A percentile compares a stretch with the other conserved stretches of the same genome.
Evolutionary conservation across 352 stramenopile species (phyloP).

Genomic region (Elongisporangium undulatum): DNA sequence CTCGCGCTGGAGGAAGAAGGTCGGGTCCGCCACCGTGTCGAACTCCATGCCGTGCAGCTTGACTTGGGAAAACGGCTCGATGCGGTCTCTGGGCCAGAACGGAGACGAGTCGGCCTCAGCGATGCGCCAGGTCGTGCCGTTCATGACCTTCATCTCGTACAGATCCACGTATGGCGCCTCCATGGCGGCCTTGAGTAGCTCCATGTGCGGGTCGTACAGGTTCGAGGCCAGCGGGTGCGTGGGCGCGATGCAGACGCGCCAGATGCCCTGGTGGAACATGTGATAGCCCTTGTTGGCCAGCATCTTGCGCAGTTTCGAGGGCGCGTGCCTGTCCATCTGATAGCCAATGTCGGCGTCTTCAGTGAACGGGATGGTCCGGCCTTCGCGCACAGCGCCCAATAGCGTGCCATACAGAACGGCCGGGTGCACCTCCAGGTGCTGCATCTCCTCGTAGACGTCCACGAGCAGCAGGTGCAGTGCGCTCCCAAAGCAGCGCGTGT

Average conservation of each 20-base stretch:
- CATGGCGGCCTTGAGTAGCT: constrained; percentile 11
- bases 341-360: constrained; percentile 34
- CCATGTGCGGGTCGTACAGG: constrained; percentile 25
- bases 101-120: constrained; percentile 6
- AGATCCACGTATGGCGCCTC: constrained; percentile 34
- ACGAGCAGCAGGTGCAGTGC: constrained; percentile 33
- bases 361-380: constrained; percentile 31
- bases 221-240: constrained; percentile 29
- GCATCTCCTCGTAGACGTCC: constrained; percentile 26
- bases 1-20: constrained; percentile 37
- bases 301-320: constrained; percentile 9
- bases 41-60: constrained; percentile 28
- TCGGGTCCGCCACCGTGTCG: constrained; percentile 34
- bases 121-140: constrained; percentile 15
- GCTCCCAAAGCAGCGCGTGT: constrained; percentile 19
- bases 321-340: constrained; percentile 1
- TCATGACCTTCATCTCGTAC: constrained; percentile 25
- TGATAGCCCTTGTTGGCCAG: constrained; percentile 31
- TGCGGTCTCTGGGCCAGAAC: background rate
- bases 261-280: constrained; percentile 32
- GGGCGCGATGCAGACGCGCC: constrained; percentile 38
- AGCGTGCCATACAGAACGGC: constrained; percentile 28
- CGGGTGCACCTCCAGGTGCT: constrained; percentile 7
- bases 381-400: constrained; percentile 32
- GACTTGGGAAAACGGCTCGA: constrained; percentile 25